Evolutionary conservation across 345 rosid species (phyloP), one percentile per base, ranked within the genome.

Genomic region (Nephelium lappaceum): DNA sequence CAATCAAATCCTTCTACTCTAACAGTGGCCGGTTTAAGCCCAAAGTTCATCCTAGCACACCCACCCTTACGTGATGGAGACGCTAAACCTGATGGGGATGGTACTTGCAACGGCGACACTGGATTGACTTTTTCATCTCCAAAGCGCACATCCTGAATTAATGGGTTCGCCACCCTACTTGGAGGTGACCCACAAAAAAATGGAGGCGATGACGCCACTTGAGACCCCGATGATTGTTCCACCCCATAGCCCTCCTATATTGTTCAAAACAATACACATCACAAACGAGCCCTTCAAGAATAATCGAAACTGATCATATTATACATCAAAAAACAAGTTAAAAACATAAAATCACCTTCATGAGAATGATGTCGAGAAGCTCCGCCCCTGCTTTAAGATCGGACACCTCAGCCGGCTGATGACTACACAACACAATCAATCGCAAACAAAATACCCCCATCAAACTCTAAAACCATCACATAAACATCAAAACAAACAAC

Each of bases 1-100:
- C 99, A 96, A 87, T 94, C 95, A 63, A 96, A 96, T 77, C 99
- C 99, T 94, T 96, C 99, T 90, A 96, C 95, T 87, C 98, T 94
- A 96, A 94, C 97, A 8, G 95, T 87, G 7, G 95, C 97, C 5
- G 94, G 90, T 80, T 91, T 94, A 27, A 86, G 88, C 79, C 99
- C 99, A 27, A 92, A 89, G 43, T 88, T 93, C 91, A 89, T 80
- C 69, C 95, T 84, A 42, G 62, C 91, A 73, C 94, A 94, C 73
- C 97, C 91, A 65, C 87, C 94, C 76, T 87, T 91, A 67, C 83
- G 87, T 62, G 97, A 82, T 51, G 98, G 79, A 36, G 97, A 73
- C 15, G 98, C 71, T 45, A 85, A 75, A 67, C 85, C 88, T 0
- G 93, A 89, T 1, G 97, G 92, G 0, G 93, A 82, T 73, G 89